Percentiles rank a stretch among this genome's conserved stretches.
Conservation (phyloP, 495 filamentous ascomycete species). For the Lepidopterella palustris region DNA sequence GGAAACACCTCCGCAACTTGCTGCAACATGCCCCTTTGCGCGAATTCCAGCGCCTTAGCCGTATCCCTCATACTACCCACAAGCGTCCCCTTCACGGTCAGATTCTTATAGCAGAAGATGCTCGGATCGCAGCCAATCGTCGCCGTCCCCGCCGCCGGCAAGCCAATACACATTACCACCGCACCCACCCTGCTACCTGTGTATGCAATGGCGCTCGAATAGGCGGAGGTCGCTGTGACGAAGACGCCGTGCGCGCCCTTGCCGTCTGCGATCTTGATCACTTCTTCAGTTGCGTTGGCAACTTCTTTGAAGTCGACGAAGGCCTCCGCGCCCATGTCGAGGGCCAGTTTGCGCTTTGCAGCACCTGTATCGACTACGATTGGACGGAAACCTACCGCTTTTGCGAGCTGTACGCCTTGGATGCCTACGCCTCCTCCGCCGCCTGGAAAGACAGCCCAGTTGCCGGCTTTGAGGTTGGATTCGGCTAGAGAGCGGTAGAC, state of each 20-base stretch:
- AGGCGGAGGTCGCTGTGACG: slow-evolving; percentile 23
- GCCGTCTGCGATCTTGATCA: slow-evolving; percentile 21
- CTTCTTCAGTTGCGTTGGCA: slow-evolving; percentile 16
- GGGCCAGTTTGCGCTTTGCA: slow-evolving; percentile 22
- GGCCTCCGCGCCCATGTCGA: slow-evolving; percentile 22
- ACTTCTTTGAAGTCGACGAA: slow-evolving; percentile 29
- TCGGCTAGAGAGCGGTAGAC: slow-evolving; percentile 40
- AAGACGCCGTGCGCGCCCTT: slow-evolving; percentile 30
- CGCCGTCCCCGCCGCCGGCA: slow-evolving; percentile 17
- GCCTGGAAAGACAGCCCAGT: slow-evolving; percentile 43
- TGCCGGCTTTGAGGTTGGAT: slow-evolving; percentile 34
- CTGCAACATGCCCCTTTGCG: slow-evolving; percentile 24
- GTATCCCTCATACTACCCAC: slow-evolving; percentile 28
- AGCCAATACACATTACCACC: slow-evolving; percentile 29
- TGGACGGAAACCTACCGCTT: slow-evolving; percentile 29
- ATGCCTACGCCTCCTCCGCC: slow-evolving; percentile 41
- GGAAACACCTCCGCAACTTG: slow-evolving; percentile 26
- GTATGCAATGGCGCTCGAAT: slow-evolving; percentile 5
- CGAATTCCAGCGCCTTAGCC: slow-evolving; percentile 25
- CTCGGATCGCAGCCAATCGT: slow-evolving; percentile 25
- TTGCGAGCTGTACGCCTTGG: slow-evolving; percentile 39
- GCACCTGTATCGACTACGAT: slow-evolving; percentile 26
- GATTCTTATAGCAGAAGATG: slow-evolving; percentile 23
- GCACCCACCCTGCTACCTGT: slow-evolving; percentile 17
- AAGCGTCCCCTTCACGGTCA: slow-evolving; percentile 23